Percentiles rank a stretch among this genome's conserved stretches.
phyloP scores from a whole-genome alignment of 129 eudicot genomes.

The Lactuca saligna region DNA sequence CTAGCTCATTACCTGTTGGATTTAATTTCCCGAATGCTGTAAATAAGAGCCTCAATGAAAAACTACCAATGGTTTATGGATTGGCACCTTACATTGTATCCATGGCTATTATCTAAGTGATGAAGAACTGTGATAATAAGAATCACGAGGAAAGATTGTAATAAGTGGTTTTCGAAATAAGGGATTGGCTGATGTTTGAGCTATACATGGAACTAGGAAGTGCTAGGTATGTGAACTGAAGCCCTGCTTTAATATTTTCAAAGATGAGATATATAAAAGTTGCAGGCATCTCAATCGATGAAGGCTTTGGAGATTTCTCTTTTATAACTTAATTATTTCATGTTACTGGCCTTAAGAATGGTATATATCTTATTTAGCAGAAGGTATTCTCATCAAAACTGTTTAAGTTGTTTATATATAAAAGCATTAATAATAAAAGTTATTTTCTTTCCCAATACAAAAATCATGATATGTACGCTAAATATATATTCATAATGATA shows the following conservation, averaged over 20 bases:
- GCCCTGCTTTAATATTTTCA: slow-evolving; percentile 4
- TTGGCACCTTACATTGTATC: slow-evolving; percentile 31
- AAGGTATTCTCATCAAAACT: neutral
- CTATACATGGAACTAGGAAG: too few relatives aligned
- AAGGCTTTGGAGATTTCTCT: neutral
- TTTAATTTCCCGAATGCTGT: slow-evolving; percentile 60
- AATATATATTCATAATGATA: too few relatives aligned
- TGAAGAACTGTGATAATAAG: slow-evolving; percentile 8
- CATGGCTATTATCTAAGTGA: slow-evolving; percentile 29
- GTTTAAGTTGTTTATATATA: too few relatives aligned
- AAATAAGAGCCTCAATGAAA: slow-evolving; percentile 47
- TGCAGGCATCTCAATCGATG: slow-evolving; percentile 21
- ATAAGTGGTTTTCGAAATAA: too few relatives aligned
- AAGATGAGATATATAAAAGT: slow-evolving; percentile 21
- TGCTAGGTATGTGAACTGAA: too few relatives aligned
- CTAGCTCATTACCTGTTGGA: slow-evolving; percentile 43
- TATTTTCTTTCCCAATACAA: too few relatives aligned
- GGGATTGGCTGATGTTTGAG: neutral
- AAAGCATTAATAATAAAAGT: too few relatives aligned
- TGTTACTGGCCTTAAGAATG: neutral
- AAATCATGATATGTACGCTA: too few relatives aligned
- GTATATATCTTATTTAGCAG: neutral
- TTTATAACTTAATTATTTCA: neutral
- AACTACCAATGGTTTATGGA: slow-evolving; percentile 47
- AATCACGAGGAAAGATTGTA: neutral